Conservation (phyloP, 108 stramenopile genomes). For the Ochromonas danica region DNA sequence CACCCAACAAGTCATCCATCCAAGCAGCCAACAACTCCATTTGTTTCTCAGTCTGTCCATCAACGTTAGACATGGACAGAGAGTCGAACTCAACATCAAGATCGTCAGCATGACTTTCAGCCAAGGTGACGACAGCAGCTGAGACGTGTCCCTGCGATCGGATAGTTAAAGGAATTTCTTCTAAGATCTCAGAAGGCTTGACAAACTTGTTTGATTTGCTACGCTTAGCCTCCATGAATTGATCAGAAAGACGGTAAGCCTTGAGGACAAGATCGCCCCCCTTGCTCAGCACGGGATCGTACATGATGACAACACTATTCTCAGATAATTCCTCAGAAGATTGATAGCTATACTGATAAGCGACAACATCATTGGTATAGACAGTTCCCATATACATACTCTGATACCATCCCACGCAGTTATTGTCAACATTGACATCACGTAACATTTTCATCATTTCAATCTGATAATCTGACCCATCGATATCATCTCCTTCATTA, state of each 20-base stretch:
- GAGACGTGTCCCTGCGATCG: conserved; percentile 77
- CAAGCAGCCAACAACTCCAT: conserved; percentile 86
- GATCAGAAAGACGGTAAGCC: conserved; percentile 84
- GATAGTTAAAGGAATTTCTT: conserved; percentile 83
- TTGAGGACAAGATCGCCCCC: conserved; percentile 83
- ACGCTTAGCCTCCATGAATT: conserved; percentile 55
- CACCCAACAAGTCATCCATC: conserved; percentile 87
- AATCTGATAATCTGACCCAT: conserved; percentile 80
- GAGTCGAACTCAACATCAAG: conserved; percentile 68
- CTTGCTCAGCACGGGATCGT: conserved; percentile 90
- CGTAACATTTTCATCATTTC: conserved; percentile 98
- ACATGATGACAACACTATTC: conserved; percentile 89
- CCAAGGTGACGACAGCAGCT: conserved; percentile 74
- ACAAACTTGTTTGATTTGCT: conserved; percentile 64
- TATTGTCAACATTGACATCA: conserved; percentile 92
- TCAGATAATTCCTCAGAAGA: conserved; percentile 74
- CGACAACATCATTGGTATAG: conserved; percentile 76
- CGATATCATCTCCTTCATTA: conserved; percentile 62
- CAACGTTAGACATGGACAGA: conserved; percentile 66
- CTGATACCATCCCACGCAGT: conserved; percentile 99
- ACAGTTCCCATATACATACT: conserved; percentile 90
- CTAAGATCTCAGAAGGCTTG: conserved; percentile 77
- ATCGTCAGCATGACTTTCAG: conserved; percentile 64
- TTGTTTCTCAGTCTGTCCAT: conserved; percentile 89
- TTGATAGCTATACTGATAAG: conserved; percentile 83